Conservation (phyloP, 306 rosid species). For the Abrus pulchellus region DNA sequence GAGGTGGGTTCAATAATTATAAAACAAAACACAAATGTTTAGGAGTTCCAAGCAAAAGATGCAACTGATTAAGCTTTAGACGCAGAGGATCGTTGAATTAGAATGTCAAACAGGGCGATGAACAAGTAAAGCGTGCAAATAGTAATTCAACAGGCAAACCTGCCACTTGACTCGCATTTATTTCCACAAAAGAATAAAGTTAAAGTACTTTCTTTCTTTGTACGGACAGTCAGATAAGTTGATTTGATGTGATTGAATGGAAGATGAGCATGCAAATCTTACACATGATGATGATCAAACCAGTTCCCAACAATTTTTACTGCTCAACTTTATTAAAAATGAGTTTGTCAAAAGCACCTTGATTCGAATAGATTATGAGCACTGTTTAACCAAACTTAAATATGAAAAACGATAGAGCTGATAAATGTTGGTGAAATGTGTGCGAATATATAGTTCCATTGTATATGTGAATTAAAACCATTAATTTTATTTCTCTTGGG, state of each 20-base stretch:
- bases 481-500: too few relatives aligned
- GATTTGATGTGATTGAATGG: constrained; percentile 29
- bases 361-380: constrained; percentile 33
- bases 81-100: constrained; percentile 20
- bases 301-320: constrained; percentile 44
- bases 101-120: constrained; percentile 39
- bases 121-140: not conserved
- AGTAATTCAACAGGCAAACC: constrained; percentile 8
- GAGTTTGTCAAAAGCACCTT: constrained; percentile 32
- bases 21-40: not conserved
- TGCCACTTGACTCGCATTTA: constrained; percentile 10
- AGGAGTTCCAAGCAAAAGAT: constrained; percentile 15
- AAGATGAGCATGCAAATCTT: constrained; percentile 31
- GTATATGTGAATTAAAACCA: too few relatives aligned
- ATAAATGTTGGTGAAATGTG: too few relatives aligned
- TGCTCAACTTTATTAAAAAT: constrained; percentile 46
- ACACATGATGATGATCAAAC: constrained; percentile 3
- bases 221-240: constrained; percentile 11
- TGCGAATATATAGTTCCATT: too few relatives aligned
- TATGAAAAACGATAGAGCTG: too few relatives aligned
- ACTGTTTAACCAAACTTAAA: not conserved
- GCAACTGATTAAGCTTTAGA: constrained; percentile 20
- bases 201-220: constrained; percentile 35
- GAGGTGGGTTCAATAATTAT: not conserved
- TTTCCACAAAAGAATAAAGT: constrained; percentile 45